Base-by-base conservation (phyloP, 2,329 filamentous ascomycete genomes). In the Aschersonia sp. region DNA sequence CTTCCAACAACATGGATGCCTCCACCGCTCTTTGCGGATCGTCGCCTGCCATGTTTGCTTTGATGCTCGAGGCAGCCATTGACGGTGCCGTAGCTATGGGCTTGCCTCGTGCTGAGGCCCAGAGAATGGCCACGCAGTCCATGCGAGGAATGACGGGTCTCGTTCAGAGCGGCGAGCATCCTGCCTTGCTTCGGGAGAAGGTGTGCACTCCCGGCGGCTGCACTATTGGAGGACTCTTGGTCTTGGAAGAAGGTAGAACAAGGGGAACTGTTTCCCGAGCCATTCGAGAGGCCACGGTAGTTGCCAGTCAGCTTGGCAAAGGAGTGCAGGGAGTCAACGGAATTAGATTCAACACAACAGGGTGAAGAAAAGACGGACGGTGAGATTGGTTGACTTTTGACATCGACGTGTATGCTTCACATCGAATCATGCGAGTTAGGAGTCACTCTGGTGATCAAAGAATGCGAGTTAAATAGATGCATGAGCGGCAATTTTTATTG, bases 11-110 rank as follows among this genome's bases (percentile, higher is more conserved):
- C 55, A 87, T 89, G 82, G 82, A 89, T 59, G 82, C 77, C 4
- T 76, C 73, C 43, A 89, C 85, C 0, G 82, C 84, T 1, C 72
- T 91, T 5, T 86, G 82, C 58, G 84, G 83, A 5, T 84, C 82
- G 4, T 83, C 82, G 0, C 84, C 84, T 0, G 85, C 84, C 1
- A 89, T 89, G 65, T 86, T 85, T 55, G 76, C 84, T 1, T 69
- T 91, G 43, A 74, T 89, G 57, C 71, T 88, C 12, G 85, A 91
- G 64, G 83, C 82, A 5, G 75, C 84, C 44, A 79, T 85, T 10
- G 85, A 89, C 56, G 85, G 84, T 5, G 85, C 80, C 4, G 83
- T 91, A 1, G 84, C 85, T 10, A 86, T 88, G 80, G 85, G 85
- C 0, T 59, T 91, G 32, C 83, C 84, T 4, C 72, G 84, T 45